These are phyloP conservation scores for Cyberlindnera suaveolens DNA, from an alignment of 805 yeast species.

Conservation along the genomic window DNA sequence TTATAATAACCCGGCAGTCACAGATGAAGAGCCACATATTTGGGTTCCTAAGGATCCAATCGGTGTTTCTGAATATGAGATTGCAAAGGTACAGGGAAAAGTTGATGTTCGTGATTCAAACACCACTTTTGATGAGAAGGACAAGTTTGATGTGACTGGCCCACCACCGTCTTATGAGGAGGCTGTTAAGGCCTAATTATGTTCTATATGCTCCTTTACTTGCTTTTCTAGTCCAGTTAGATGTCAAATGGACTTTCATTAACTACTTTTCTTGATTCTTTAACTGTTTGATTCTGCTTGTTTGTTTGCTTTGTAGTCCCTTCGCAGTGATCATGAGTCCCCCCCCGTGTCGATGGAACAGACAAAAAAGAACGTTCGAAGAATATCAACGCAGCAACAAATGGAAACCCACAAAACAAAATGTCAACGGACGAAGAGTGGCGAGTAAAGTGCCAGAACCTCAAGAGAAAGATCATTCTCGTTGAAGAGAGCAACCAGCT, in stretches of 20 bases:
- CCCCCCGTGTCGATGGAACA: too few relatives aligned
- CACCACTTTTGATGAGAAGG: constrained; percentile 55
- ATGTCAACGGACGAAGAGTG: constrained; percentile 27
- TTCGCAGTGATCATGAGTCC: too few relatives aligned
- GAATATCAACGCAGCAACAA: too few relatives aligned
- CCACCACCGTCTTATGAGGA: constrained; percentile 64
- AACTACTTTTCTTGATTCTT: too few relatives aligned
- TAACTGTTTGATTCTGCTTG: too few relatives aligned
- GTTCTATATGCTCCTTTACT: neutral
- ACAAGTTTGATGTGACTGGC: constrained; percentile 45
- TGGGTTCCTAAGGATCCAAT: constrained; percentile 68
- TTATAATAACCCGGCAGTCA: constrained; percentile 52
- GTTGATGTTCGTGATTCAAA: constrained; percentile 52
- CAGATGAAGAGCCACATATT: constrained; percentile 51
- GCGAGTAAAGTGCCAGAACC: constrained; percentile 63
- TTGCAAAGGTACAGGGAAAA: constrained; percentile 47
- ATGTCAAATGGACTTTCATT: too few relatives aligned
- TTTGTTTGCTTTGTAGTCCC: too few relatives aligned
- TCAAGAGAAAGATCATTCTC: constrained; percentile 61
- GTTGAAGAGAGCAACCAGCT: constrained; percentile 75
- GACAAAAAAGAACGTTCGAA: too few relatives aligned
- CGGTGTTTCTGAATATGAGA: constrained; percentile 60
- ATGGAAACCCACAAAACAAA: neutral
- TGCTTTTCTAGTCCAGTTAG: too few relatives aligned
- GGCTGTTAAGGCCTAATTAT: constrained; percentile 2